Percentiles rank a stretch among this genome's conserved stretches.
Evolutionary conservation across 352 stramenopile species (phyloP).

Genomic region (Thalassiosira hispida): DNA sequence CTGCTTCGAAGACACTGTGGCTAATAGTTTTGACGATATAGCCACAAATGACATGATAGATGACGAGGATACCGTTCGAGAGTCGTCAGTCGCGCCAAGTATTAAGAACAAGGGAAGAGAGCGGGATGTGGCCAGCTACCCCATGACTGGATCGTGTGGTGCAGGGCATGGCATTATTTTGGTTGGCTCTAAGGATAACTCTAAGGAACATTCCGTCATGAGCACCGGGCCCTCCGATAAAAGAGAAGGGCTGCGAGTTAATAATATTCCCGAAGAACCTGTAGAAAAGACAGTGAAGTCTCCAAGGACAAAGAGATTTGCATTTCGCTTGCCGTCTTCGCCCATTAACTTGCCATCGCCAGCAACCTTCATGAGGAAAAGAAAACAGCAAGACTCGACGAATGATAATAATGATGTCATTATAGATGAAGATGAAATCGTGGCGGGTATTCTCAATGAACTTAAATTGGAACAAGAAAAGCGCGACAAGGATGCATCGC

Average conservation of each 20-base stretch:
- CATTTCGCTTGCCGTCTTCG: background rate
- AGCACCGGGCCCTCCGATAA: background rate
- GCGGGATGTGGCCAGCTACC: background rate
- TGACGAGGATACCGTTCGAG: too few species aligned
- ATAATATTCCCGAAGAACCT: too few species aligned
- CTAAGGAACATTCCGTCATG: background rate
- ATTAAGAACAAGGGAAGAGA: background rate
- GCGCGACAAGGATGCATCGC: background rate
- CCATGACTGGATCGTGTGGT: background rate
- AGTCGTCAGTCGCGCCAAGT: too few species aligned
- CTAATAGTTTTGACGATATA: background rate
- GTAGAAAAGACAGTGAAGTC: too few species aligned
- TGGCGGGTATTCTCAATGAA: slow-evolving; percentile 16
- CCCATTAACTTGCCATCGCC: background rate
- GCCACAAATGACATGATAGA: background rate
- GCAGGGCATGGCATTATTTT: background rate
- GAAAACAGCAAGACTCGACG: background rate
- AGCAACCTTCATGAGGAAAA: background rate
- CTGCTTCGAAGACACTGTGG: background rate
- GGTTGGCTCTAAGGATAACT: background rate
- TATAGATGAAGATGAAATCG: slow-evolving; percentile 3
- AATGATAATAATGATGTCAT: background rate
- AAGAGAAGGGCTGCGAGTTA: too few species aligned
- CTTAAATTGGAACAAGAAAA: slow-evolving; percentile 13
- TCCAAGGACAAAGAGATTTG: background rate